These are phyloP conservation scores for Neurospora sp. DNA, from an alignment of 2,329 filamentous ascomycete genomes.

Conservation along the genomic window DNA sequence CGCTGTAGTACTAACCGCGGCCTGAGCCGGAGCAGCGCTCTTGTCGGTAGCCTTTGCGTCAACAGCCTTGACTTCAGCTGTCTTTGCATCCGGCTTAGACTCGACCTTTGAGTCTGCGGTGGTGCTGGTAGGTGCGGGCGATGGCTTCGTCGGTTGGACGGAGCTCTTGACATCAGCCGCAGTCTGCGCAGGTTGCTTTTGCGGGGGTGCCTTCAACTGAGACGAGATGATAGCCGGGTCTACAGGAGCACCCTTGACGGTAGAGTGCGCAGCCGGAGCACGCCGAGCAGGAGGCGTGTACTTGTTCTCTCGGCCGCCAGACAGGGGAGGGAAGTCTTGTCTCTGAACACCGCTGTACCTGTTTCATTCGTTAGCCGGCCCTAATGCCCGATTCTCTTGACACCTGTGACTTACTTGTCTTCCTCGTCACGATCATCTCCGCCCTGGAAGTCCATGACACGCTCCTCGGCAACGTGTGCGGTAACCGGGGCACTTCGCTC, in stretches of 20 bases:
- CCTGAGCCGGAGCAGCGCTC: constrained; percentile 7
- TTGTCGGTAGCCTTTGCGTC: constrained; percentile 15
- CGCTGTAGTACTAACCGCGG: constrained; percentile 14
- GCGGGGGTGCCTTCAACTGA: constrained; percentile 47
- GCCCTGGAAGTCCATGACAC: constrained; percentile 58
- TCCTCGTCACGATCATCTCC: constrained; percentile 72
- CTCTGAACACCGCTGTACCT: constrained; percentile 90
- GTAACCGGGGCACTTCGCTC: constrained; percentile 66
- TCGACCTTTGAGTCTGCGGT: constrained; percentile 22
- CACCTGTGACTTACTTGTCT: constrained; percentile 57
- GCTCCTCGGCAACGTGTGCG: constrained; percentile 81
- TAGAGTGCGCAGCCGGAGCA: constrained; percentile 63
- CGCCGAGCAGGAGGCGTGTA: constrained; percentile 88
- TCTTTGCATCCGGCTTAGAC: constrained; percentile 14
- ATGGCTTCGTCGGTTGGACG: constrained; percentile 14
- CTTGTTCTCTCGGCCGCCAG: constrained; percentile 46
- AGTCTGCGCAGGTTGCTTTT: constrained; percentile 30
- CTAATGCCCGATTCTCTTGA: not conserved
- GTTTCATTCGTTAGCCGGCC: constrained; percentile 9
- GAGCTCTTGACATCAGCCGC: constrained; percentile 25
- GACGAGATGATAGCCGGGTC: constrained; percentile 88
- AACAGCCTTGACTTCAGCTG: constrained; percentile 19
- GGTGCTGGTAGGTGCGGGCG: constrained; percentile 11
- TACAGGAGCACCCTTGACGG: constrained; percentile 65
- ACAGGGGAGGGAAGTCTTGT: constrained; percentile 59